Evolutionary conservation across 2,329 filamentous ascomycete species (phyloP), one percentile per base, ranked within the genome.

Genomic region (Zymoseptoria pseudotritici): DNA sequence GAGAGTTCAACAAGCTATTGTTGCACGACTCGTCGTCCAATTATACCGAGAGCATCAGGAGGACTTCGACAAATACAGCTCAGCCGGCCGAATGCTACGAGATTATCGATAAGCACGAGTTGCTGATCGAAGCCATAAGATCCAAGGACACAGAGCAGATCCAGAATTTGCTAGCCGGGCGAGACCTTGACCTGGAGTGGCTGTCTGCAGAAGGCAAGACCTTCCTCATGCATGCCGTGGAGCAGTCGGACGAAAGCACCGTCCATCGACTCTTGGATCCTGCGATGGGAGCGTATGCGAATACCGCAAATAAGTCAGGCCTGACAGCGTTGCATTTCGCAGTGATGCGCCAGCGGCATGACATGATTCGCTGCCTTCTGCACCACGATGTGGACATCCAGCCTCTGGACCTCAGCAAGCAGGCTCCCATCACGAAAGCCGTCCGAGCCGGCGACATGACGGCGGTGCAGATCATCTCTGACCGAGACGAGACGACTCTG

Each of bases 141-240:
- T 58, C 57, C 8, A 62, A 61, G 13, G 61, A 67, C 50, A 22
- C 42, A 3, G 61, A 64, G 9, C 58, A 66, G 36, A 57, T 65
- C 26, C 54, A 63, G 46, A 53, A 13, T 8, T 22, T 61, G 17
- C 21, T 64, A 21, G 52, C 57, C n/a, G 54, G 50, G 17, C 26
- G 42, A 20, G 63, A 62, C 29, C 50, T 66, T 22, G 50, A 62
- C 55, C 36, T 67, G 7, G 62, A 66, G 51, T 54, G 60, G 21
- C 26, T 59, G 5, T 61, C 56, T 29, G 59, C 51, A 22, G 46
- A 63, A 17, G 58, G 62, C 46, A 68, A 64, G 56, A 64, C 65
- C 4, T 42, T 64, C 13, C 58, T 68, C 9, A 61, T 68, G 54
- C 61, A 67, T 54, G 65, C 64, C 1, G 65, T 68, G 9, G 63